Evolutionary conservation across 352 stramenopile genomes (phyloP), one percentile per base, ranked within the genome.

Genomic region (Globisporangium apiculatum): DNA sequence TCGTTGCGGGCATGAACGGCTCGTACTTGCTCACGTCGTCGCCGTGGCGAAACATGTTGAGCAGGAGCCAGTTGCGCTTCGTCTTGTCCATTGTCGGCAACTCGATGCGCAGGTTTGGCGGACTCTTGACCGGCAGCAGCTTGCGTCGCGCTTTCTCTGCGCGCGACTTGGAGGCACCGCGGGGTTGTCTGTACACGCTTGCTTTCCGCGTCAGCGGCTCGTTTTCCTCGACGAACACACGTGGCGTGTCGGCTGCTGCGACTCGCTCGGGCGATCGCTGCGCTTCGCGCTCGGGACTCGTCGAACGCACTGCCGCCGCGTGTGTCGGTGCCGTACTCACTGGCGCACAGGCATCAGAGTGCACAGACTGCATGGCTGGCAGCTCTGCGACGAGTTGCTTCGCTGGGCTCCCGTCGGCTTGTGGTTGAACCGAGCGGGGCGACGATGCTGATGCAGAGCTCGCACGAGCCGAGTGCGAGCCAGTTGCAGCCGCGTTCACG

Each of bases 21-120:
- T 87, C 75, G 58, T 87, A 91, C 57, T 91, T 83, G 65, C 64
- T 72, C 14, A 81, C 59, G 31, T 84, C 66, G 38, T 90, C 72
- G 11, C 77, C 77, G 46, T 87, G 74, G 2, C 79, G 77, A 62
- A 91, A 90, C 82, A 91, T 90, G 51, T 91, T 91, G 48, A 81
- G 67, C 15, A 90, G 72, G 17, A 91, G 62, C 82, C 82, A 91
- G 51, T 89, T 76, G 36, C 81, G 72, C 46, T 87, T 89, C n/a
- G 71, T 61, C 54, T 86, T 85, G 55, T 86, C 76, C 54, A 86
- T 67, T 24, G 69, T 75, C 6, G 61, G 64, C 2, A 84, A 51
- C 7, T 85, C 62, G 48, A 89, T 77, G 9, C 67, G 73, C 14
- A 87, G 53, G 15, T 81, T 76, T 11, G 66, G 60, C 2, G 79